These are phyloP conservation scores for Sordariomycetes sp. DNA, from an alignment of 2,329 filamentous ascomycete species.

Conservation along the genomic window DNA sequence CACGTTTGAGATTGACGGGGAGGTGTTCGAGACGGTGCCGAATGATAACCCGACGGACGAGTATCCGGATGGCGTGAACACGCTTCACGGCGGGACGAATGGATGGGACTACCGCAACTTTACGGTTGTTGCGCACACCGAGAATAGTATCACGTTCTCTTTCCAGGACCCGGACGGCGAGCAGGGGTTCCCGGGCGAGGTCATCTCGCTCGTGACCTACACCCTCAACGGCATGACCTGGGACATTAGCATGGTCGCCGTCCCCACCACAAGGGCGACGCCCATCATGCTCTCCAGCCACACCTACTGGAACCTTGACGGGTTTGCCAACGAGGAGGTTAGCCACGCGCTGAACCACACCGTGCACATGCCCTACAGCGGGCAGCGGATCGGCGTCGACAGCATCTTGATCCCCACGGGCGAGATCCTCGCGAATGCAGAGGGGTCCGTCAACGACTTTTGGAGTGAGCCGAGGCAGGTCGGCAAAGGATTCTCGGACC, in stretches of 20 bases:
- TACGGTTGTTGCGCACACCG: constrained; percentile 55
- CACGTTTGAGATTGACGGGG: constrained; percentile 55
- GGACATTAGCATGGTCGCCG: constrained; percentile 60
- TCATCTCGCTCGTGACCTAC: constrained; percentile 63
- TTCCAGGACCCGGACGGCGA: constrained; percentile 60
- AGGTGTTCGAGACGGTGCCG: constrained; percentile 40
- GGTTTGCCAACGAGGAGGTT: constrained; percentile 61
- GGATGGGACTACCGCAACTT: constrained; percentile 73
- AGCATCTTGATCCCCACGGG: constrained; percentile 64
- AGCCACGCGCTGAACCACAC: constrained; percentile 55
- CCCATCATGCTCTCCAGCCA: constrained; percentile 69
- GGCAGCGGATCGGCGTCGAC: constrained; percentile 55
- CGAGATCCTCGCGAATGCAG: constrained; percentile 55
- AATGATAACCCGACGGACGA: constrained; percentile 48
- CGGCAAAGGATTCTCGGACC: constrained; percentile 51
- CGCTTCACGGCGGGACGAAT: constrained; percentile 55
- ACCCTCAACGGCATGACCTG: constrained; percentile 52
- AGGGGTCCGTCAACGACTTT: constrained; percentile 63
- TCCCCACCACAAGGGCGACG: constrained; percentile 60
- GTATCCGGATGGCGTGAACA: constrained; percentile 42
- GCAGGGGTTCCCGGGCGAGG: constrained; percentile 68
- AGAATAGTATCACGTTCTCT: constrained; percentile 59
- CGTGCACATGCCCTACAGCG: constrained; percentile 59
- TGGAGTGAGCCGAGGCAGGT: constrained; percentile 73
- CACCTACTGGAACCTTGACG: constrained; percentile 76